Base-by-base conservation (phyloP, 495 filamentous ascomycete genomes). In the Stereocaulon alpinum region DNA sequence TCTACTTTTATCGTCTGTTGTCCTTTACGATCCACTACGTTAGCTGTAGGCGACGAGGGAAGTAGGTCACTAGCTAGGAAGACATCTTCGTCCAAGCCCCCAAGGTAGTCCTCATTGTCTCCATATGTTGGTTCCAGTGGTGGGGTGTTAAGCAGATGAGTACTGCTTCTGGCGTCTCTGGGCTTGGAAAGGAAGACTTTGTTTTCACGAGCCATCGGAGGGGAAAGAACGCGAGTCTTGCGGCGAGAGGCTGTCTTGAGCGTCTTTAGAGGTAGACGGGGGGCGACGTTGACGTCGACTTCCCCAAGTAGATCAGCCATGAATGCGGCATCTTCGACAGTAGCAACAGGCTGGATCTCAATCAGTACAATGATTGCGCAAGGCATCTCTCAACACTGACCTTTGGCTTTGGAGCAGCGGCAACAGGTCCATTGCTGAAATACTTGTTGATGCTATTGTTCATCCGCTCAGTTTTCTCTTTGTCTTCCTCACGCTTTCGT, bases 381-480 rank as follows among this genome's bases (percentile, higher is more conserved):
- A 62, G 53, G 44, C n/a, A 6, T 45, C 4, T 20, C 32, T 18
- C 32, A 40, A 3, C 40, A 68, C 72, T 63, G 70, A 89, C 89
- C 79, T 95, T 98, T 2, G 86, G 79, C 69, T 93, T 96, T 24
- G 83, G 78, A 48, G 84, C 84, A 20, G 82, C 70, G 53, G 81
- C 74, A 44, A 80, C 72, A 57, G 82, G 78, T 44, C 87, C 86
- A 62, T 83, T 85, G 66, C 80, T 94, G 71, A 98, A 96, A 71
- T 93, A 98, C 64, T 92, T 93, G 64, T 84, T 86, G 66, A 98
- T 96, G 64, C 88, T 86, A 60, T 89, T 86, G 70, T 94, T 91
- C 56, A 89, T 86, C 69, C 89, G 88, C 63, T 94, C 86, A 59
- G 87, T 82, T 64, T 88, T 85, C 56, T 91, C 84, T 60, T 88